A percentile compares a stretch with the other conserved stretches of the same genome.
These are phyloP conservation scores for Taphrina populina DNA, from an alignment of 1,139 yeast species.

Conservation along the genomic window DNA sequence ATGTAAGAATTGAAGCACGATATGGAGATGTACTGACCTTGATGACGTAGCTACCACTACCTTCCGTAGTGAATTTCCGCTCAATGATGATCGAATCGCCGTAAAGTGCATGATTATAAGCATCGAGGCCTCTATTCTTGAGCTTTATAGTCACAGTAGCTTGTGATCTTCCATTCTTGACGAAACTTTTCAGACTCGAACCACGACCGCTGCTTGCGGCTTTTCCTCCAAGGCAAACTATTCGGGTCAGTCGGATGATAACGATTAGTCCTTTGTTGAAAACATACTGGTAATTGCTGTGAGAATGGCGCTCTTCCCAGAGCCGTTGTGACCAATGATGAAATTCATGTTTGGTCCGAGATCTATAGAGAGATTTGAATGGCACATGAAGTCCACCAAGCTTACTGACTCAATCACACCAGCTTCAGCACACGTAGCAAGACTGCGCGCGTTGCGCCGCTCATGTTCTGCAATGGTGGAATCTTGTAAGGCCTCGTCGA, in stretches of 20 bases:
- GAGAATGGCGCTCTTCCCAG: conserved; percentile 89
- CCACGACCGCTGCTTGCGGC: conserved; percentile 92
- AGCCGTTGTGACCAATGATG: conserved; percentile 90
- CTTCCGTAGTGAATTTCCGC: conserved; percentile 55
- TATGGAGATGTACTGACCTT: conserved; percentile 44
- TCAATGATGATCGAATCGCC: conserved; percentile 72
- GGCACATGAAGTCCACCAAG: conserved; percentile 50
- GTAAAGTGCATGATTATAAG: conserved; percentile 61
- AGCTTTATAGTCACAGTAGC: conserved; percentile 40
- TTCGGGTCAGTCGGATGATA: no score
- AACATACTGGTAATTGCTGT: conserved; percentile 66
- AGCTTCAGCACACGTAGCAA: conserved; percentile 26
- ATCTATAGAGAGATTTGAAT: conserved; percentile 68
- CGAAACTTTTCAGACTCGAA: conserved; percentile 62
- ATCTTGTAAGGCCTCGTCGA: conserved; percentile 6
- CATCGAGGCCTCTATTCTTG: conserved; percentile 56
- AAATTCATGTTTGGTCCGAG: conserved; percentile 86
- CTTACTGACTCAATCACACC: conserved; percentile 36
- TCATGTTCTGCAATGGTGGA: not conserved
- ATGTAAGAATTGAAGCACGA: conserved; percentile 37
- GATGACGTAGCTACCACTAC: conserved; percentile 55
- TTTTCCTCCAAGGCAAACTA: conserved; percentile 85
- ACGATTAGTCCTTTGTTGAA: not conserved
- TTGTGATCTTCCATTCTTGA: conserved; percentile 67
- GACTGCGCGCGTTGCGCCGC: not conserved